phyloP scores from a whole-genome alignment of 352 stramenopile genomes.

The Phytophthora meadii region DNA sequence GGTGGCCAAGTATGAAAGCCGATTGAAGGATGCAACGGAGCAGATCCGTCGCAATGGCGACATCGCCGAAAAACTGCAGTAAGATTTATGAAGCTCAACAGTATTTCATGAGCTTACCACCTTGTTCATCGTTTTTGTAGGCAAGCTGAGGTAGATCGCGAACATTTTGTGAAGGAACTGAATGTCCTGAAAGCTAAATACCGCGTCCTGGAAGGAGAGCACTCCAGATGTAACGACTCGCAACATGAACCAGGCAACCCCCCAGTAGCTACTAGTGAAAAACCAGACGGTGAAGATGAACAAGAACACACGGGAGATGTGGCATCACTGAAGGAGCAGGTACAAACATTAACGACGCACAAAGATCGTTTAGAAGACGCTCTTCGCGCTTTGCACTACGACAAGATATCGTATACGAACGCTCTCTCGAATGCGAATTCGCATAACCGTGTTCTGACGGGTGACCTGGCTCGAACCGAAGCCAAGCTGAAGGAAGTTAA shows the following conservation, averaged over 20 bases:
- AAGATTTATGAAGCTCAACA: constrained; percentile 7
- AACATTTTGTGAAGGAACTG: constrained; percentile 62
- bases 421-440: constrained; percentile 79
- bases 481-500: constrained; percentile 58
- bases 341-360: constrained; percentile 57
- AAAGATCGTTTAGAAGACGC: constrained; percentile 78
- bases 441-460: constrained; percentile 73
- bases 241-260: not conserved
- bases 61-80: constrained; percentile 68
- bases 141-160: constrained; percentile 53
- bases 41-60: constrained; percentile 49
- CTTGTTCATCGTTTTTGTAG: constrained; percentile 21
- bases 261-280: not conserved
- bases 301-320: constrained; percentile 6
- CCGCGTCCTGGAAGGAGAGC: constrained; percentile 59
- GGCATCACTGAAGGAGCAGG: constrained; percentile 56
- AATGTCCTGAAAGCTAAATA: constrained; percentile 56
- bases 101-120: not conserved
- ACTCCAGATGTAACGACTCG: constrained; percentile 26
- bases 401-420: constrained; percentile 88
- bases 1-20: constrained; percentile 82
- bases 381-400: constrained; percentile 77
- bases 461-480: constrained; percentile 63
- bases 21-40: constrained; percentile 65
- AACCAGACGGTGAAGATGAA: constrained; percentile 5